These are phyloP conservation scores for Wallacemonas rigidus DNA, from an alignment of 208 protist species.

Conservation along the genomic window DNA sequence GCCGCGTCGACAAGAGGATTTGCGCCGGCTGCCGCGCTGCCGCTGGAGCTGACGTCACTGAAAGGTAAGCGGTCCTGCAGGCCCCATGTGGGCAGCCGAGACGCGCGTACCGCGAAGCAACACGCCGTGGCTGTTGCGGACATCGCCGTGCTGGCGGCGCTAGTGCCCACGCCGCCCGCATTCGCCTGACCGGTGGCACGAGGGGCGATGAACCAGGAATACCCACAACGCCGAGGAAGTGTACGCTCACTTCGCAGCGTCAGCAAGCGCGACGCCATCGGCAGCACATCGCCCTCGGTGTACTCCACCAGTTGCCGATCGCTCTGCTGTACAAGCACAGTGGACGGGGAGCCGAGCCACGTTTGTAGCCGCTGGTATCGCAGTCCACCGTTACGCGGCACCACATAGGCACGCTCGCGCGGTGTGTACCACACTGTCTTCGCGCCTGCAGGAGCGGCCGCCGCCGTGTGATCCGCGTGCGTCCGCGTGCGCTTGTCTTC, in stretches of 20 bases:
- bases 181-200: neutral
- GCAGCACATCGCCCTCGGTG: constrained; percentile 35
- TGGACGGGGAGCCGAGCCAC: constrained; percentile 44
- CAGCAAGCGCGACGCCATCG: constrained; percentile 32
- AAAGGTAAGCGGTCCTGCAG: constrained; percentile 13
- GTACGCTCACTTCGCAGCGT: constrained; percentile 35
- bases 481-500: constrained; percentile 15
- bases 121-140: neutral
- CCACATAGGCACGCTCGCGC: constrained; percentile 7
- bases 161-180: neutral
- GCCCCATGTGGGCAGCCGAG: constrained; percentile 20
- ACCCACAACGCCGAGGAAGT: constrained; percentile 21
- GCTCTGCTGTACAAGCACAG: constrained; percentile 38
- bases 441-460: neutral
- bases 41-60: constrained; percentile 1
- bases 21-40: constrained; percentile 16
- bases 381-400: constrained; percentile 14
- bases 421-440: neutral
- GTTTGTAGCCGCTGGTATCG: constrained; percentile 35
- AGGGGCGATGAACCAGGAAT: constrained; percentile 3
- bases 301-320: constrained; percentile 36
- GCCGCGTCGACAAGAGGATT: constrained; percentile 23
- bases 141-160: neutral
- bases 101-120: neutral
- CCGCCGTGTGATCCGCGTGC: neutral